Percentiles rank a stretch among this genome's conserved stretches.
phyloP scores from a whole-genome alignment of 352 stramenopile genomes.

The Phytophthora ramorum region DNA sequence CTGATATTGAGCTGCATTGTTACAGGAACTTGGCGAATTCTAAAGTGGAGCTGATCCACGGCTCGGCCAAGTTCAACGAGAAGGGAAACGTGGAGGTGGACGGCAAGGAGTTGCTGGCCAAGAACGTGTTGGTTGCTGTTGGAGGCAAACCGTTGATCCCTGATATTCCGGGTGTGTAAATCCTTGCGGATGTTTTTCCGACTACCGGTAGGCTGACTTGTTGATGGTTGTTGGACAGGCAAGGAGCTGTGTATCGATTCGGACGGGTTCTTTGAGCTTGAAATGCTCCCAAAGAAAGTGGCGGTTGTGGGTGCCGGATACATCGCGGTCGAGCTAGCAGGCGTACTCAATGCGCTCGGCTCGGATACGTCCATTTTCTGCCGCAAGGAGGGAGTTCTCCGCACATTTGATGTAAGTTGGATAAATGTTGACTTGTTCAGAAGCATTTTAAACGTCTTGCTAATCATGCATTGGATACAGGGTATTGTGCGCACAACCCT shows the following conservation, averaged over 20 bases:
- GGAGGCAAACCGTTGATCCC: slow-evolving; percentile 67
- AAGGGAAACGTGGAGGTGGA: slow-evolving; percentile 85
- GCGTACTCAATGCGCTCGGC: slow-evolving; percentile 94
- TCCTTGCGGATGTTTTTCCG: neutral
- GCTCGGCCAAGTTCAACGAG: slow-evolving; percentile 87
- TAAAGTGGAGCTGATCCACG: slow-evolving; percentile 90
- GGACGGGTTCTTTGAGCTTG: slow-evolving; percentile 98
- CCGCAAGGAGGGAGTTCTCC: slow-evolving; percentile 85
- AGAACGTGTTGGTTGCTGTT: slow-evolving; percentile 73
- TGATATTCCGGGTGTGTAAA: slow-evolving; percentile 51
- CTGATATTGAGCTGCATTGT: neutral
- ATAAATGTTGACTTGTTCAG: neutral
- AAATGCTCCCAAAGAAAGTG: slow-evolving; percentile 91
- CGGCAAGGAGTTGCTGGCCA: slow-evolving; percentile 57
- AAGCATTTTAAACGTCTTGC: slow-evolving; percentile 5
- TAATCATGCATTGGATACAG: slow-evolving; percentile 18
- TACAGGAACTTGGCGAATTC: slow-evolving; percentile 89
- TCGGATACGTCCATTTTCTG: slow-evolving; percentile 92
- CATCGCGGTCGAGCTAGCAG: slow-evolving; percentile 98
- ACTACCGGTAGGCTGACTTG: slow-evolving; percentile 1
- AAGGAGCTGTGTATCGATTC: slow-evolving; percentile 94
- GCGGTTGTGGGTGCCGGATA: slow-evolving; percentile 98
- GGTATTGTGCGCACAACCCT: slow-evolving; percentile 57
- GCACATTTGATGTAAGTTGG: slow-evolving; percentile 85
- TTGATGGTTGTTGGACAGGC: slow-evolving; percentile 35